phyloP scores from a whole-genome alignment of 2,329 filamentous ascomycete genomes.

The Didymella glomerata region DNA sequence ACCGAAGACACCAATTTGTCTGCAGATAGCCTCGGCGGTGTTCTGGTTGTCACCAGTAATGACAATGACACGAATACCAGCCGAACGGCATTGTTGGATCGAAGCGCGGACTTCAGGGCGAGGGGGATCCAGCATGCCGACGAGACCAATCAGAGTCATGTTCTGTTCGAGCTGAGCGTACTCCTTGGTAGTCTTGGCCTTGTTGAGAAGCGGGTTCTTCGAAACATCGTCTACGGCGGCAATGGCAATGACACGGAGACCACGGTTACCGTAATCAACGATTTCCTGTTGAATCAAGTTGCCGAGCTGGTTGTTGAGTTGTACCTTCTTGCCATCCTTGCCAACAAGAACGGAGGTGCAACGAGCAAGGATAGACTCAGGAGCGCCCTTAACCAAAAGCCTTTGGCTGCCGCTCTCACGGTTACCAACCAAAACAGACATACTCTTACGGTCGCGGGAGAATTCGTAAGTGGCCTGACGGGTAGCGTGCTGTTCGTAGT shows the following conservation, averaged over 20 bases:
- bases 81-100: constrained; percentile 87
- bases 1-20: constrained; percentile 93
- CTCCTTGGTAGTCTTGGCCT: constrained; percentile 81
- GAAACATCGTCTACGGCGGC: constrained; percentile 82
- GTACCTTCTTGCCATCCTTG: constrained; percentile 77
- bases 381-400: constrained; percentile 94
- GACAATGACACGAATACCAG: constrained; percentile 95
- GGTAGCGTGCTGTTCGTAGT: constrained; percentile 79
- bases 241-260: constrained; percentile 92
- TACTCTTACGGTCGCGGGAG: constrained; percentile 97
- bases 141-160: constrained; percentile 91
- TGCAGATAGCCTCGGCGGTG: constrained; percentile 96
- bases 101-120: constrained; percentile 88
- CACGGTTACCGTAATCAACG: constrained; percentile 87
- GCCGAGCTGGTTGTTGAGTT: constrained; percentile 73
- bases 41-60: constrained; percentile 98
- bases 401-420: constrained; percentile 69
- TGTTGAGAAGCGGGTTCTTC: constrained; percentile 72
- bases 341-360: constrained; percentile 86
- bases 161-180: constrained; percentile 90
- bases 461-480: constrained; percentile 93
- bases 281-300: constrained; percentile 80
- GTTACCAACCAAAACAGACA: constrained; percentile 89
- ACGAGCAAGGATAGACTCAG: constrained; percentile 91
- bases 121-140: constrained; percentile 96